Conservation (phyloP, 768 basidiomycete genomes). For the Tubosaeta sp. region DNA sequence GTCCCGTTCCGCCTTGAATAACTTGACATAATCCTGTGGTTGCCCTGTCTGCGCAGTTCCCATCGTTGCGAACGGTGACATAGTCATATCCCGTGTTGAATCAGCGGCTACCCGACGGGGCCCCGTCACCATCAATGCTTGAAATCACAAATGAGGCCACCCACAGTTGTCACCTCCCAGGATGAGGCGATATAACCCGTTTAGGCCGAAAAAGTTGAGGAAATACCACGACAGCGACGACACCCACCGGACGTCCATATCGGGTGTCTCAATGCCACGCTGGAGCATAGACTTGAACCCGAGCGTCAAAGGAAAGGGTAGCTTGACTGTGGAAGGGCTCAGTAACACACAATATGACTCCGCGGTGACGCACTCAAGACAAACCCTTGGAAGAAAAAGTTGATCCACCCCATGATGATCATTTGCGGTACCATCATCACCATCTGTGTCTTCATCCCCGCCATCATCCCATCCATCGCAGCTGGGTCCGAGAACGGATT, state of each 20-base stretch:
- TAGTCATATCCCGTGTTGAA: slow-evolving; percentile 68
- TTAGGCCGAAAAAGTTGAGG: slow-evolving; percentile 96
- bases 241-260: slow-evolving; percentile 99
- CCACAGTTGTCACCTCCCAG: slow-evolving; percentile 86
- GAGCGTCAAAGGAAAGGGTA: slow-evolving; percentile 94
- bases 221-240: slow-evolving; percentile 99
- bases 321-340: slow-evolving; percentile 58
- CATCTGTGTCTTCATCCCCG: slow-evolving; percentile 98
- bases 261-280: slow-evolving; percentile 88
- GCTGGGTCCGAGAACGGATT: slow-evolving; percentile 88
- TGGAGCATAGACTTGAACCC: slow-evolving; percentile 99
- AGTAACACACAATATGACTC: not conserved
- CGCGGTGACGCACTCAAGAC: slow-evolving; percentile 75
- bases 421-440: slow-evolving; percentile 99
- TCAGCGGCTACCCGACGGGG: slow-evolving; percentile 58
- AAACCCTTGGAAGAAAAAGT: slow-evolving; percentile 99
- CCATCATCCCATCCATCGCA: slow-evolving; percentile 98
- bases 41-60: slow-evolving; percentile 46
- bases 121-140: slow-evolving; percentile 12
- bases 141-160: slow-evolving; percentile 24
- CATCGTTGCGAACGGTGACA: slow-evolving; percentile 60
- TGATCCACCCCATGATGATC: slow-evolving; percentile 99
- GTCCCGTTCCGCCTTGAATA: slow-evolving; percentile 89
- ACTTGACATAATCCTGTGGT: slow-evolving; percentile 81
- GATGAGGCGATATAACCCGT: slow-evolving; percentile 90